A percentile compares a stretch with the other conserved stretches of the same genome.
phyloP scores from a whole-genome alignment of 257 asterid genomes.

The Solanum lycopersicoides region DNA sequence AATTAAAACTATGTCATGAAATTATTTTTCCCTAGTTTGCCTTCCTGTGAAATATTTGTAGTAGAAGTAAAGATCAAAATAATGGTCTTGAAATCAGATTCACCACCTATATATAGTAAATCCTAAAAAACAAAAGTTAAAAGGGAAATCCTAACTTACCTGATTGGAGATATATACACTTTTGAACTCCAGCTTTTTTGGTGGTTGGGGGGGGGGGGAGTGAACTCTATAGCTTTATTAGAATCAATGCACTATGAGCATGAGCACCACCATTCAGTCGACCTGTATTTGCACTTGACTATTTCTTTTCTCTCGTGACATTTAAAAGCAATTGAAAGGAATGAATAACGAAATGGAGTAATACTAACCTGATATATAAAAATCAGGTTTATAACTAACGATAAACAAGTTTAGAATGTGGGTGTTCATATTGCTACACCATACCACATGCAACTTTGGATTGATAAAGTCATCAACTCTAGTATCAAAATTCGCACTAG shows the following conservation, averaged over 20 bases:
- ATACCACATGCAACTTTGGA: conserved; percentile 50
- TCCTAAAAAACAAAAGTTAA: background rate
- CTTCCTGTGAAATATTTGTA: conserved; percentile 30
- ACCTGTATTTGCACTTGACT: too few species aligned
- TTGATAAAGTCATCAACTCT: conserved; percentile 50
- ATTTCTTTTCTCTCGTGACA: background rate
- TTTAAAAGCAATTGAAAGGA: background rate
- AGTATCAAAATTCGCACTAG: conserved; percentile 51
- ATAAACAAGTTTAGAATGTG: conserved; percentile 30
- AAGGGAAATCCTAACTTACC: conserved; percentile 17
- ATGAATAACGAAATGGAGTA: background rate
- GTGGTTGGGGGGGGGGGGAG: conserved; percentile 18
- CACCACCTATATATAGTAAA: too few species aligned
- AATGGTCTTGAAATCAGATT: background rate
- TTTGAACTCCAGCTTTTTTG: conserved; percentile 29
- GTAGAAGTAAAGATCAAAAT: background rate
- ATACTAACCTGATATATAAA: conserved; percentile 18
- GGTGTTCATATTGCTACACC: conserved; percentile 51
- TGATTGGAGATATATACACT: conserved; percentile 21
- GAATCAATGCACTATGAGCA: background rate
- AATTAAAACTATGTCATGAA: conserved; percentile 34
- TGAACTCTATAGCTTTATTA: conserved; percentile 28
- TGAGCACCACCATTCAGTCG: too few species aligned
- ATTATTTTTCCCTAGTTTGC: conserved; percentile 35
- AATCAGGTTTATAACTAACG: conserved; percentile 48